A percentile compares a stretch with the other conserved stretches of the same genome.
Evolutionary conservation across 106 monocot species (phyloP).

Genomic region (Triglochin maritima): DNA sequence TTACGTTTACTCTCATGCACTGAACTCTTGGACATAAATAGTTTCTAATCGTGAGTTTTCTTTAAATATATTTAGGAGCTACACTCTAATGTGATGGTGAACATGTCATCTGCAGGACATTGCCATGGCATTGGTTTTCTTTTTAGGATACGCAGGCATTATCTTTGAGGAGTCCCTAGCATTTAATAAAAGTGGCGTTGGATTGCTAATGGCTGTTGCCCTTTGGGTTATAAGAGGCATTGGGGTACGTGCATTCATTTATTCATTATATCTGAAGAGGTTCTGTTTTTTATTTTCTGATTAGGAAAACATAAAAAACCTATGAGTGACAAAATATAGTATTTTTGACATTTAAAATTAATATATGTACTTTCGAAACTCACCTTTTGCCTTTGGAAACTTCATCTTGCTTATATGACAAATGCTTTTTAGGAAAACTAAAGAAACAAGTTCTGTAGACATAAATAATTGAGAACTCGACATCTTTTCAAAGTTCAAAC

Average conservation of each 20-base stretch:
- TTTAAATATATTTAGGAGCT: neutral
- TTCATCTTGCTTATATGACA: too few species aligned
- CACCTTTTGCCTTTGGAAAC: too few species aligned
- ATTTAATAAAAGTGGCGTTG: constrained; percentile 99
- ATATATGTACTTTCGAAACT: too few species aligned
- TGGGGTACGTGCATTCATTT: constrained; percentile 34
- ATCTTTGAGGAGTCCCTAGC: constrained; percentile 97
- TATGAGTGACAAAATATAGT: too few species aligned
- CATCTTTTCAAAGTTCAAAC: too few species aligned
- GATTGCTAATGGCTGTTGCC: constrained; percentile 86
- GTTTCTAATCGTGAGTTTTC: too few species aligned
- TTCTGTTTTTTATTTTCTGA: neutral
- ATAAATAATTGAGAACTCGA: too few species aligned
- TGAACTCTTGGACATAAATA: neutral
- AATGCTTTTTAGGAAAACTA: too few species aligned
- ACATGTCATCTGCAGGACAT: constrained; percentile 55
- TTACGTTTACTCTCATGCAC: neutral
- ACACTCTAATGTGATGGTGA: neutral
- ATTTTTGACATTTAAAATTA: too few species aligned
- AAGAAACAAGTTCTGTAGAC: too few species aligned
- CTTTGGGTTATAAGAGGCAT: constrained; percentile 97
- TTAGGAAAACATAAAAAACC: too few species aligned
- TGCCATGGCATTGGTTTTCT: constrained; percentile 84
- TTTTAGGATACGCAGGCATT: constrained; percentile 85
- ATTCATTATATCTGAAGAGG: neutral